phyloP scores from a whole-genome alignment of 306 rosid genomes.

The Fragaria ananassa region DNA sequence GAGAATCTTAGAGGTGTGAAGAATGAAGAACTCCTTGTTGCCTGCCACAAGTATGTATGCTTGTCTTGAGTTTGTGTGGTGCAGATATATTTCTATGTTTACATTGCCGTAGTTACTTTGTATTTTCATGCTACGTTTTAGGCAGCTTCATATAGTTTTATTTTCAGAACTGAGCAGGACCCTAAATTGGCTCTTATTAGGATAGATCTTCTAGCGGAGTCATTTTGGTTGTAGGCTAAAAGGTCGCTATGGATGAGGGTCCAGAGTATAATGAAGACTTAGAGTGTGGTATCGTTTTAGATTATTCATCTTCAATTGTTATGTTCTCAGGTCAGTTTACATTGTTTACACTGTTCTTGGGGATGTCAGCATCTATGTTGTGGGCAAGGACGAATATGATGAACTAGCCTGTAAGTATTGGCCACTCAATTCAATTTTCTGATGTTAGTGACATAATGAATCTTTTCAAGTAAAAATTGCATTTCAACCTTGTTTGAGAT shows the following conservation, averaged over 20 bases:
- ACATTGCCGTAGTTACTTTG: constrained; percentile 6
- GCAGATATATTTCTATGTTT: constrained; percentile 6
- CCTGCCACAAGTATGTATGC: constrained; percentile 79
- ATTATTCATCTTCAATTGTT: background rate
- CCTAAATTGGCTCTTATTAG: background rate
- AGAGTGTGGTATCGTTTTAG: background rate
- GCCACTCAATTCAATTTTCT: background rate
- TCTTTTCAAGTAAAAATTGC: background rate
- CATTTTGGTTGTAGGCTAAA: background rate
- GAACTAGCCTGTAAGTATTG: constrained; percentile 83
- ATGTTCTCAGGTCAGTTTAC: constrained; percentile 77
- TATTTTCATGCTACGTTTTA: background rate
- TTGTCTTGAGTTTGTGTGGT: background rate
- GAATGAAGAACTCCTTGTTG: constrained; percentile 94
- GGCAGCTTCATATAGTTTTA: background rate
- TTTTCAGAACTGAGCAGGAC: background rate
- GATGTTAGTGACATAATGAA: background rate
- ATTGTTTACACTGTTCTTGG: constrained; percentile 91
- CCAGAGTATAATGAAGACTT: background rate
- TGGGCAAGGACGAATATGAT: constrained; percentile 89
- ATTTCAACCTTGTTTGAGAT: background rate
- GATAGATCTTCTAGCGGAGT: background rate
- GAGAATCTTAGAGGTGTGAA: constrained; percentile 88
- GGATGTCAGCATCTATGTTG: constrained; percentile 80
- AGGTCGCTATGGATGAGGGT: background rate